Percentiles rank a stretch among this genome's conserved stretches.
phyloP scores from a whole-genome alignment of 345 rosid genomes.

The Populus pruinosa region DNA sequence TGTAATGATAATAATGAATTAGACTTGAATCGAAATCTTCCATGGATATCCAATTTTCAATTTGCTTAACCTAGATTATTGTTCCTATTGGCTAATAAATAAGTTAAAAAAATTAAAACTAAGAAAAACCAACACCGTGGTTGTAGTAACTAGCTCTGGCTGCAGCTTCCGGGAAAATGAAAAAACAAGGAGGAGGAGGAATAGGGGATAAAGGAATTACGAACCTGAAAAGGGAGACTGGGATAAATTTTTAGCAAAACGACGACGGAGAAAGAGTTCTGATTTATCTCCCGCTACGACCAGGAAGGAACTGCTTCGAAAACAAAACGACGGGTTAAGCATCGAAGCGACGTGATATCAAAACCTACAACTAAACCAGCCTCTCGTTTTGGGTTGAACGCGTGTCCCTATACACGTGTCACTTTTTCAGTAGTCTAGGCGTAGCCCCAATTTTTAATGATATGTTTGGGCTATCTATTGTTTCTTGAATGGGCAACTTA shows the following conservation, averaged over 20 bases:
- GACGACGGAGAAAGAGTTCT: conserved; percentile 46
- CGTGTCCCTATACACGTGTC: background rate
- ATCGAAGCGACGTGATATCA: background rate
- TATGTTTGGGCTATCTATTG: too few relatives aligned
- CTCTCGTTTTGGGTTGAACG: too few relatives aligned
- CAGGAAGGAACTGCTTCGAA: conserved; percentile 12
- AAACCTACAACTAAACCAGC: background rate
- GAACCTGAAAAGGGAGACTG: conserved; percentile 24
- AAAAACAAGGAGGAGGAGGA: background rate
- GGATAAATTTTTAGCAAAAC: conserved; percentile 32
- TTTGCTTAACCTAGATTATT: too few relatives aligned
- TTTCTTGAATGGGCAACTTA: too few relatives aligned
- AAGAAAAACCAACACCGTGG: too few relatives aligned
- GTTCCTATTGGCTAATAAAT: too few relatives aligned
- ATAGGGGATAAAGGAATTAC: conserved; percentile 19
- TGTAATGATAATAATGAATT: too few relatives aligned
- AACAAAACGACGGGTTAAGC: conserved; percentile 16
- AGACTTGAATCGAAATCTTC: too few relatives aligned
- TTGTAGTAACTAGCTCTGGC: too few relatives aligned
- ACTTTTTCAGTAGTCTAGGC: background rate
- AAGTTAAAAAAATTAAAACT: too few relatives aligned
- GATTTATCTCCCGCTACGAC: conserved; percentile 9
- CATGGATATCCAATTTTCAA: too few relatives aligned
- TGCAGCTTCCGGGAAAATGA: background rate
- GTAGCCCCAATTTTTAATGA: background rate